A percentile compares a stretch with the other conserved stretches of the same genome.
Evolutionary conservation across 108 stramenopile genomes (phyloP).

Genomic region (Cyclotella baltica): DNA sequence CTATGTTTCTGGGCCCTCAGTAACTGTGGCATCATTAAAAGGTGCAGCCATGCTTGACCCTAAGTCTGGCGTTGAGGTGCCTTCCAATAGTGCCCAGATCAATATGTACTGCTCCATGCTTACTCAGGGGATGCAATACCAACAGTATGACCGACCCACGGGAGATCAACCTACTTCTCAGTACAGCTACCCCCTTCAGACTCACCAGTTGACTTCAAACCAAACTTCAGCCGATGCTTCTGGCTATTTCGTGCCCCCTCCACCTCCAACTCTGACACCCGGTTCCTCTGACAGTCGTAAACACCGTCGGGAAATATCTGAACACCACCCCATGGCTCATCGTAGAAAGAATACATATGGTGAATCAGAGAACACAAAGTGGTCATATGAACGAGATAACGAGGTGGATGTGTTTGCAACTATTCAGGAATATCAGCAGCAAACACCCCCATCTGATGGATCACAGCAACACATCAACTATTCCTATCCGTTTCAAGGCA

Average conservation of each 20-base stretch:
- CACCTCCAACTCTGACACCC: not conserved
- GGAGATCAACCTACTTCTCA: not conserved
- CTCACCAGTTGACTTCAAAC: not conserved
- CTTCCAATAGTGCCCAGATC: too few species aligned
- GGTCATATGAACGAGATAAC: slow-evolving; percentile 6
- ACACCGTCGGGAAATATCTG: slow-evolving; percentile 2
- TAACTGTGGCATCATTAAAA: too few species aligned
- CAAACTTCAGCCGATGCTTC: not conserved
- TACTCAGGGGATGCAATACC: not conserved
- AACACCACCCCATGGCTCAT: slow-evolving; percentile 10
- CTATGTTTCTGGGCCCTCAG: not conserved
- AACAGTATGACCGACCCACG: not conserved
- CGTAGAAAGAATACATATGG: slow-evolving; percentile 5
- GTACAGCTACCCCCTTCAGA: not conserved
- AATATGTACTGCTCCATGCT: not conserved
- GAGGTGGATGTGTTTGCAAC: not conserved
- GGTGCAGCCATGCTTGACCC: too few species aligned
- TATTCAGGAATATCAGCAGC: not conserved
- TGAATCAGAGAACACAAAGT: not conserved
- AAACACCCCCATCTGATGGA: not conserved
- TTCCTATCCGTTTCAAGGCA: not conserved
- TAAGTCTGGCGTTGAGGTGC: too few species aligned
- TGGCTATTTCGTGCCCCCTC: not conserved
- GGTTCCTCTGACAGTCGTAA: slow-evolving; percentile 9
- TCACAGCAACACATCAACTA: not conserved